Conservation (phyloP, 2,329 filamentous ascomycete species). For the Cyclaneusma minus region DNA sequence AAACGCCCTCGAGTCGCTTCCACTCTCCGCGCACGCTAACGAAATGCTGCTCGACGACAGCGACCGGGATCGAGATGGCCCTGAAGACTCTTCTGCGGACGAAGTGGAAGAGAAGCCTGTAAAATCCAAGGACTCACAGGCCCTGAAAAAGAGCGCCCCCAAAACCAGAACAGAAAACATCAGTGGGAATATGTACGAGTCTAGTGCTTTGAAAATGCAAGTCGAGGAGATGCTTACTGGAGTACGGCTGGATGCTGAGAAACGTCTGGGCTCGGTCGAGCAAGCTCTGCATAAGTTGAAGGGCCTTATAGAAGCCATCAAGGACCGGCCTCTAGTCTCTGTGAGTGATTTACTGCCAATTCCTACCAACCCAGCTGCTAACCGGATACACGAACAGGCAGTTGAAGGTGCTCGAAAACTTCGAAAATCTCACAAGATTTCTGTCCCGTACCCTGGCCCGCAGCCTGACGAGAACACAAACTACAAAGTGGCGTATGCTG, state of each 20-base stretch:
- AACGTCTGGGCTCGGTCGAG: slow-evolving; percentile 35
- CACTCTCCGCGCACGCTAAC: slow-evolving; percentile 7
- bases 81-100: no score
- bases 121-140: no score
- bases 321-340: slow-evolving; percentile 29
- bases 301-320: slow-evolving; percentile 37
- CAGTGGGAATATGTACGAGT: slow-evolving; percentile 36
- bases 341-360: slow-evolving; percentile 14
- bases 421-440: slow-evolving; percentile 49
- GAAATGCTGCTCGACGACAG: no score
- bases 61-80: no score
- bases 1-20: slow-evolving; percentile 5
- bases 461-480: slow-evolving; percentile 59
- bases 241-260: slow-evolving; percentile 40
- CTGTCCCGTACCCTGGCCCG: slow-evolving; percentile 76
- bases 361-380: slow-evolving; percentile 2
- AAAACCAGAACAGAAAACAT: slow-evolving; percentile 2
- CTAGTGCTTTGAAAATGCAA: slow-evolving; percentile 52
- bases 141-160: slow-evolving; percentile 18
- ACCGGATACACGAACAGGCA: slow-evolving; percentile 31
- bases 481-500: slow-evolving; percentile 67
- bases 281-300: slow-evolving; percentile 37
- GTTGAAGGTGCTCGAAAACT: slow-evolving; percentile 50
- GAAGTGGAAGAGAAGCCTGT: no score
- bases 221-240: slow-evolving; percentile 45